phyloP scores from a whole-genome alignment of 208 protist genomes.

The Leishmania guyanensis region DNA sequence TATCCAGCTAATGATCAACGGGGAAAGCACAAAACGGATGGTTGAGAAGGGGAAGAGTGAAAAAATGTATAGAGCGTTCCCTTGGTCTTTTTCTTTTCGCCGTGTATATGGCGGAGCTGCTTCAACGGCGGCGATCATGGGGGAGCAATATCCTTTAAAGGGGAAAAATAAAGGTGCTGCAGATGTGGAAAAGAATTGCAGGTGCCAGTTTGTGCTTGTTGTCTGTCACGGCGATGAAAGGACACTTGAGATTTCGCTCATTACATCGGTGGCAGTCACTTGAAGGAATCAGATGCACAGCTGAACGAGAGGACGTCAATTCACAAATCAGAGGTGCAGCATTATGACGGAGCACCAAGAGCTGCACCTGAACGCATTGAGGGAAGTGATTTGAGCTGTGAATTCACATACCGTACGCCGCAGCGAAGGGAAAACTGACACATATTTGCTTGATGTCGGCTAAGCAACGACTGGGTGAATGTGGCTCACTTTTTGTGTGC shows the following conservation, averaged over 20 bases:
- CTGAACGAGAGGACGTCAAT: not conserved
- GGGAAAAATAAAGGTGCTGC: not conserved
- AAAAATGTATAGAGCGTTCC: no score
- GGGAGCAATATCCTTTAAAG: not conserved
- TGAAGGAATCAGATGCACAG: not conserved
- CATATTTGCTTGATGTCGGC: not conserved
- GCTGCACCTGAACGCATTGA: not conserved
- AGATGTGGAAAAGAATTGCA: not conserved
- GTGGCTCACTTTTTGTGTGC: not conserved
- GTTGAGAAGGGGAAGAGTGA: not conserved
- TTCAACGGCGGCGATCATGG: not conserved
- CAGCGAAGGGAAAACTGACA: not conserved
- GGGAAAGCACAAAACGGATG: not conserved
- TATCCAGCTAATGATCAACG: not conserved
- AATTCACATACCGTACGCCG: not conserved
- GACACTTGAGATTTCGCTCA: not conserved
- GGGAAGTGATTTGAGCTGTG: not conserved
- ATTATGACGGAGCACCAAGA: not conserved
- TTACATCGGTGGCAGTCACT: not conserved
- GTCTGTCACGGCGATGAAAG: not conserved
- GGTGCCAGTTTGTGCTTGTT: not conserved
- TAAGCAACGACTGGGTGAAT: not conserved
- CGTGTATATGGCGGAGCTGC: not conserved
- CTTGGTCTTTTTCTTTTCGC: not conserved
- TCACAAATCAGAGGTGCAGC: not conserved